Evolutionary conservation across 2,329 filamentous ascomycete species (phyloP).

Genomic region (Akanthomyces dipterigenus): DNA sequence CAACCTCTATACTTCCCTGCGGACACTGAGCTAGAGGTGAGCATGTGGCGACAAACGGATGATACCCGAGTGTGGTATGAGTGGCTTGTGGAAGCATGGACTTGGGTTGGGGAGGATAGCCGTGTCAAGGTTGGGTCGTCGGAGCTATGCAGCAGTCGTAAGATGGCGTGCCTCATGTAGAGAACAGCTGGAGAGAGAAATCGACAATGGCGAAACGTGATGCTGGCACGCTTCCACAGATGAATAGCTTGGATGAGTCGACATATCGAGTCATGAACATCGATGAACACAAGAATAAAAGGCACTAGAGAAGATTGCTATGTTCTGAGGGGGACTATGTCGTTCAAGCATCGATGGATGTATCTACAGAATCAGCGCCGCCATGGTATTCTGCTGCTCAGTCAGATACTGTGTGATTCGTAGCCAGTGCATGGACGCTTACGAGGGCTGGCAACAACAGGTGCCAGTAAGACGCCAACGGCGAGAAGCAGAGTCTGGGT

Average conservation of each 20-base stretch:
- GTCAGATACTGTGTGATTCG: background rate
- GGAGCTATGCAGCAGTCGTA: constrained; percentile 61
- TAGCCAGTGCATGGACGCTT: background rate
- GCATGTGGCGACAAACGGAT: constrained; percentile 94
- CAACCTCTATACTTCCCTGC: constrained; percentile 80
- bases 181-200: background rate
- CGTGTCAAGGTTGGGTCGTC: constrained; percentile 60
- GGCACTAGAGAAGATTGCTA: background rate
- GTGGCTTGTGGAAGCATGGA: constrained; percentile 87
- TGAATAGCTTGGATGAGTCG: background rate
- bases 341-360: background rate
- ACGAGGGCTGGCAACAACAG: background rate
- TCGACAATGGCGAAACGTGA: too few relatives aligned
- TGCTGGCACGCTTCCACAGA: background rate
- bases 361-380: background rate
- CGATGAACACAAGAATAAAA: background rate
- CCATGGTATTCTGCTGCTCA: background rate
- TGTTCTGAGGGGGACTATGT: background rate
- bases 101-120: constrained; percentile 51
- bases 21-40: constrained; percentile 77
- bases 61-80: constrained; percentile 98
- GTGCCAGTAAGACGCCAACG: background rate
- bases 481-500: background rate
- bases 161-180: constrained; percentile 66
- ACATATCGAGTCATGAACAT: background rate